These are phyloP conservation scores for Fusarium tanahbumbuense DNA, from an alignment of 2,329 filamentous ascomycete species.

Conservation along the genomic window DNA sequence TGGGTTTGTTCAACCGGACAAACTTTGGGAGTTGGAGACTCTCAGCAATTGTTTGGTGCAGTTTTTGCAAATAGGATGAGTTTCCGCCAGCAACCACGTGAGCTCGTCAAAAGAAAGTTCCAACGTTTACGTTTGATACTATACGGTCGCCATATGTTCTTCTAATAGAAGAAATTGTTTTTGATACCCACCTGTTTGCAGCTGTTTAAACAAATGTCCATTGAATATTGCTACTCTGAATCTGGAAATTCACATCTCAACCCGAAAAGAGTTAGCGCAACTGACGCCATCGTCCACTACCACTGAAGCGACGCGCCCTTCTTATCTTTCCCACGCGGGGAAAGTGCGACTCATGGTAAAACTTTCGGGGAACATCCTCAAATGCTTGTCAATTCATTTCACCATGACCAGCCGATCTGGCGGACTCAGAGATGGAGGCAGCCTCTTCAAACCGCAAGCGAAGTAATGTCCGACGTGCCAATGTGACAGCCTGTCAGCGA, in stretches of 20 bases:
- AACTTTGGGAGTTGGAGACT: fast-evolving
- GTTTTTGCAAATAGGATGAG: too few relatives aligned
- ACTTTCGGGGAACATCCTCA: not conserved
- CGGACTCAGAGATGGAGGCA: not conserved
- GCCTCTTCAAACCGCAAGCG: conserved; percentile 1
- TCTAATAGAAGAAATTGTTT: not conserved
- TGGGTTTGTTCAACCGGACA: too few relatives aligned
- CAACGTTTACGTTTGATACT: too few relatives aligned
- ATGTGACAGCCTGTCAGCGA: conserved; percentile 37
- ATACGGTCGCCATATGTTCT: not conserved
- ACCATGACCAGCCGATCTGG: not conserved
- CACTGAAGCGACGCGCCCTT: not conserved
- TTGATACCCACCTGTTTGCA: not conserved
- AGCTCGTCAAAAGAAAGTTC: not conserved
- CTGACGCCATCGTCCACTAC: not conserved
- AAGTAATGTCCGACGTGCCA: conserved; percentile 33
- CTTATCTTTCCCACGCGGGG: not conserved
- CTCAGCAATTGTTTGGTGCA: too few relatives aligned
- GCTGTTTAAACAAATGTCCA: not conserved
- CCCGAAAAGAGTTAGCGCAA: not conserved
- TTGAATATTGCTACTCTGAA: not conserved
- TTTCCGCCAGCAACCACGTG: too few relatives aligned
- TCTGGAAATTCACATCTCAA: not conserved
- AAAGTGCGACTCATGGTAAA: not conserved
- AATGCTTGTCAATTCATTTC: not conserved